These are phyloP conservation scores for Sodiomyces alkalinus DNA, from an alignment of 2,329 filamentous ascomycete species.

Conservation along the genomic window DNA sequence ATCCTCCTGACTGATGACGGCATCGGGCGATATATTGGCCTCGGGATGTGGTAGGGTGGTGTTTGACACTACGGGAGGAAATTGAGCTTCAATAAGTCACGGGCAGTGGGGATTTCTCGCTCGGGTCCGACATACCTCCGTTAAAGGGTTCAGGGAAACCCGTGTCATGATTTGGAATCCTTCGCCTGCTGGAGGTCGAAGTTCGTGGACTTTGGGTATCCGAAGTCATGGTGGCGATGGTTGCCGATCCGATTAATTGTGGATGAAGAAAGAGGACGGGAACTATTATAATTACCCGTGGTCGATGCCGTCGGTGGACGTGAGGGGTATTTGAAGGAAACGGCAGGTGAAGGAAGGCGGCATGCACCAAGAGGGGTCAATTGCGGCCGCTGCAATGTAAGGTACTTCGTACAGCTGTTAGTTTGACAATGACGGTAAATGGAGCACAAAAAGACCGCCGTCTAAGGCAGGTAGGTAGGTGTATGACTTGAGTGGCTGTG, in stretches of 20 bases:
- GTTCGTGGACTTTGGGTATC: constrained; percentile 5
- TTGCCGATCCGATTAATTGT: background rate
- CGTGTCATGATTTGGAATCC: constrained; percentile 23
- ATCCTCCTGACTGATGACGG: constrained; percentile 40
- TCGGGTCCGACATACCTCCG: constrained; percentile 27
- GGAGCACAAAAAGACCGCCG: too few species aligned
- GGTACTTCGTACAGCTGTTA: too few species aligned
- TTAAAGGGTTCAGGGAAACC: constrained; percentile 37
- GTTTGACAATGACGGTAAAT: too few species aligned
- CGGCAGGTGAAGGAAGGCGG: constrained; percentile 1
- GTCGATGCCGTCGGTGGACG: constrained; percentile 1
- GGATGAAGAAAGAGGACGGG: background rate
- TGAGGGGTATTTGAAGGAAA: constrained; percentile 2
- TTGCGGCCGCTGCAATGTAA: too few species aligned
- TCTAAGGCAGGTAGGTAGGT: too few species aligned
- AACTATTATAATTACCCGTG: too few species aligned
- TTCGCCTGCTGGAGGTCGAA: background rate
- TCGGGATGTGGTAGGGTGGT: constrained; percentile 49
- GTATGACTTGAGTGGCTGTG: too few species aligned
- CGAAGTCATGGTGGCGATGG: constrained; percentile 8
- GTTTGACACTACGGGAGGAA: constrained; percentile 35
- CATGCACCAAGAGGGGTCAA: too few species aligned
- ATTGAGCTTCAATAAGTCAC: background rate
- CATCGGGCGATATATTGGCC: constrained; percentile 40
- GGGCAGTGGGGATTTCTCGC: background rate